Percentiles rank a stretch among this genome's conserved stretches.
phyloP scores from a whole-genome alignment of 306 rosid genomes.

The Alnus glutinosa region DNA sequence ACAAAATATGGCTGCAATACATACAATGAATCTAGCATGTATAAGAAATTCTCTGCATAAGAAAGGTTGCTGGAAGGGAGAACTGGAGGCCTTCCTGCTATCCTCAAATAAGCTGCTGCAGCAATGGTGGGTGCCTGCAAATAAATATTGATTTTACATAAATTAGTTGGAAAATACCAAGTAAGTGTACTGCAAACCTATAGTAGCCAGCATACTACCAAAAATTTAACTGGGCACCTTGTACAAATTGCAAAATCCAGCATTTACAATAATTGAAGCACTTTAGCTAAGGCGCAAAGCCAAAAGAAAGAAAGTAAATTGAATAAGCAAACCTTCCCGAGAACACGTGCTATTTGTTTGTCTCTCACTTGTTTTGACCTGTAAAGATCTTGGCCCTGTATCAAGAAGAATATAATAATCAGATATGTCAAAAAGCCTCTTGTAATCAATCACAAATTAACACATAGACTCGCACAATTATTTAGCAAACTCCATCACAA shows the following conservation, averaged over 20 bases:
- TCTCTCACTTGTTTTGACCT: slow-evolving; percentile 81
- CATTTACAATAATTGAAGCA: slow-evolving; percentile 17
- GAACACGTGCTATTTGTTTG: slow-evolving; percentile 80
- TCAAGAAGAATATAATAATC: slow-evolving; percentile 13
- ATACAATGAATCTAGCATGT: slow-evolving; percentile 94
- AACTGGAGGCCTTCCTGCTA: slow-evolving; percentile 89
- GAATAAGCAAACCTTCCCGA: slow-evolving; percentile 67
- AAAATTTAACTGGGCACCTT: slow-evolving; percentile 12
- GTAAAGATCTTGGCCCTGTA: slow-evolving; percentile 82
- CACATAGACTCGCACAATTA: neutral
- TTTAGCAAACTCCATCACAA: neutral
- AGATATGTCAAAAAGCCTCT: neutral
- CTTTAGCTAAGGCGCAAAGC: slow-evolving; percentile 7
- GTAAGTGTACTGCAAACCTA: slow-evolving; percentile 13
- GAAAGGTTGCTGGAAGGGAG: slow-evolving; percentile 83
- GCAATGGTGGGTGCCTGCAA: slow-evolving; percentile 85
- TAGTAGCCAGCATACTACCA: slow-evolving; percentile 9
- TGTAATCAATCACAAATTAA: neutral
- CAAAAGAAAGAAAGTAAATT: slow-evolving; percentile 22
- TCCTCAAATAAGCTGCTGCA: slow-evolving; percentile 77
- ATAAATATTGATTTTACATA: slow-evolving; percentile 13
- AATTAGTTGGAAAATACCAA: slow-evolving; percentile 16
- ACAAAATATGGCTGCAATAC: slow-evolving; percentile 22
- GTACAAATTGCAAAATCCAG: slow-evolving; percentile 13
- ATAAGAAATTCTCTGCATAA: slow-evolving; percentile 78